Evolutionary conservation across 2,329 filamentous ascomycete species (phyloP).

Genomic region (Colletotrichum sp.): DNA sequence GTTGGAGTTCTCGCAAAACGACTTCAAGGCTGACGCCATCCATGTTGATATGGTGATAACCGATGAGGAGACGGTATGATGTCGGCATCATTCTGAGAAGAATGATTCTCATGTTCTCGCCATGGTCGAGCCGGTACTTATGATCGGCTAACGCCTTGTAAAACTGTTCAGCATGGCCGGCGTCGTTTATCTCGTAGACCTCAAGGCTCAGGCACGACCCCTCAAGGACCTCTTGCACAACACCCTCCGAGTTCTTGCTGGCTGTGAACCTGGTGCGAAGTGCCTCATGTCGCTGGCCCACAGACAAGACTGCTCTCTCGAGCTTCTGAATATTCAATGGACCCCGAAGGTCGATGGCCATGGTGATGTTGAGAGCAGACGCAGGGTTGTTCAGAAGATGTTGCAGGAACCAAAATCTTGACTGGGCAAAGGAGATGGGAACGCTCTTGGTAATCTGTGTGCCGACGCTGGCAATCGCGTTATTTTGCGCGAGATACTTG

Average conservation of each 20-base stretch:
- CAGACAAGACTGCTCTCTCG: slow-evolving; percentile 33
- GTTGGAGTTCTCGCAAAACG: not conserved
- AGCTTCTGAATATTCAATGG: slow-evolving; percentile 33
- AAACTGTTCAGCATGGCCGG: not conserved
- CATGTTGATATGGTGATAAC: not conserved
- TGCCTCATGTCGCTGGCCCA: slow-evolving; percentile 34
- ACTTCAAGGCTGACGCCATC: not conserved
- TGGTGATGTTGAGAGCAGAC: slow-evolving; percentile 43
- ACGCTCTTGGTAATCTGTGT: not conserved
- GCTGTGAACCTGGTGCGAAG: slow-evolving; percentile 35
- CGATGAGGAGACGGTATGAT: not conserved
- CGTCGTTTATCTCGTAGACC: not conserved
- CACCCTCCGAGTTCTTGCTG: not conserved
- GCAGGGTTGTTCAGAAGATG: slow-evolving; percentile 34
- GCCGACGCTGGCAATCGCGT: not conserved
- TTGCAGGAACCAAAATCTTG: slow-evolving; percentile 44
- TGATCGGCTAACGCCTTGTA: not conserved
- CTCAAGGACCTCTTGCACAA: not conserved
- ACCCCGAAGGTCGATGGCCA: slow-evolving; percentile 35
- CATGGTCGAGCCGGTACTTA: not conserved
- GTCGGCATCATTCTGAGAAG: not conserved
- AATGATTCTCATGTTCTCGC: not conserved
- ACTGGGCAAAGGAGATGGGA: slow-evolving; percentile 42
- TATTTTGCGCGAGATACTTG: not conserved
- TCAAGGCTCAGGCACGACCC: not conserved